Evolutionary conservation across 768 basidiomycete species (phyloP).

Genomic region (Cubamyces lactineus): DNA sequence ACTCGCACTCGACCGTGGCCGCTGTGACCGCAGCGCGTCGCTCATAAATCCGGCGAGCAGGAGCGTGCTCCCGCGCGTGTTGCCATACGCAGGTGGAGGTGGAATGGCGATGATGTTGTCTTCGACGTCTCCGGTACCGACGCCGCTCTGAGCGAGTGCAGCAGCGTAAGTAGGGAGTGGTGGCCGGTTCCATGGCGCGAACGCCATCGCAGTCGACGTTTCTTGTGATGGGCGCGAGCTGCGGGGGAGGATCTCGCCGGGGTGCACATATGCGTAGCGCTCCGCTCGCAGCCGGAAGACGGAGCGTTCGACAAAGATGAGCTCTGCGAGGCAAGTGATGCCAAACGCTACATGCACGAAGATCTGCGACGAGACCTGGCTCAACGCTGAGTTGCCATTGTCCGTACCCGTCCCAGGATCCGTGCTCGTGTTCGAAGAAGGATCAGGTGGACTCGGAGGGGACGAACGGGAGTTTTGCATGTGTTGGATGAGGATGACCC

Average conservation of each 20-base stretch:
- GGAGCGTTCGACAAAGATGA: slow-evolving; percentile 66
- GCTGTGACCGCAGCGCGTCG: slow-evolving; percentile 51
- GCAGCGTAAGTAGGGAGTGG: slow-evolving; percentile 74
- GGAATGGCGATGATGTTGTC: slow-evolving; percentile 67
- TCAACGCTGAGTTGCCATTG: slow-evolving; percentile 2
- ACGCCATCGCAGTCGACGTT: slow-evolving; percentile 23
- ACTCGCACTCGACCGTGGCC: slow-evolving; percentile 27
- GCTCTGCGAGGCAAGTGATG: slow-evolving; percentile 51
- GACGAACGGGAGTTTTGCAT: slow-evolving; percentile 21
- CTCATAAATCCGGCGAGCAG: slow-evolving; percentile 56
- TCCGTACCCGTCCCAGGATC: background rate
- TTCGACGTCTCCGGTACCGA: slow-evolving; percentile 76
- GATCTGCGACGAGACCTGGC: slow-evolving; percentile 36
- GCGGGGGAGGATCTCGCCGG: slow-evolving; percentile 51
- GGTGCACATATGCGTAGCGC: slow-evolving; percentile 59
- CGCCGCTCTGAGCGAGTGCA: slow-evolving; percentile 66
- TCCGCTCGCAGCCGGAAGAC: slow-evolving; percentile 70
- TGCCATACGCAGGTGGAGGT: slow-evolving; percentile 79
- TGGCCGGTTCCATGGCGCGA: slow-evolving; percentile 72
- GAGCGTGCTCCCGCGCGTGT: slow-evolving; percentile 70
- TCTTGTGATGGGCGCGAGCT: slow-evolving; percentile 29
- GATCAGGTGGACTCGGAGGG: background rate
- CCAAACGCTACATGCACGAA: slow-evolving; percentile 69
- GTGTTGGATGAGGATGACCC: slow-evolving; percentile 49
- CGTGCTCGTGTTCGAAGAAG: background rate